phyloP scores from a whole-genome alignment of 176 grass and related monocot species.

The Panicum miliaceum region DNA sequence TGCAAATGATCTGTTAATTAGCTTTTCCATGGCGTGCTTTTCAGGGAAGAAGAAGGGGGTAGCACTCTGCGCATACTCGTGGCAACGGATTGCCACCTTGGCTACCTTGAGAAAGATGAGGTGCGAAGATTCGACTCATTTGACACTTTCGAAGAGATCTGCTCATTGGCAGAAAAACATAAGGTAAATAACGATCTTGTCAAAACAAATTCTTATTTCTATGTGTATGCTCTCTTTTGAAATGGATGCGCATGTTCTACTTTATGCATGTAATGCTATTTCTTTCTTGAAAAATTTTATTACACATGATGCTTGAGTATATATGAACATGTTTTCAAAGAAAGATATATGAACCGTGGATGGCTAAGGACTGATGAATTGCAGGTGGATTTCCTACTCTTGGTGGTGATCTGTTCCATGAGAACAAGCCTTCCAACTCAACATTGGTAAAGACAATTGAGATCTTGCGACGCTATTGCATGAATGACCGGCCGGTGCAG shows the following conservation, averaged over 20 bases:
- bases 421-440: conserved; percentile 81
- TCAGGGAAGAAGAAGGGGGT: not conserved
- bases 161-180: conserved; percentile 69
- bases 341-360: not conserved
- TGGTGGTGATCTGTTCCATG: conserved; percentile 82
- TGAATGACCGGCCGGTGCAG: conserved; percentile 61
- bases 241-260: conserved; percentile 8
- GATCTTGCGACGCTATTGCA: conserved; percentile 63
- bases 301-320: not conserved
- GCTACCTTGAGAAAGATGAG: conserved; percentile 94
- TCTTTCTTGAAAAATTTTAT: not conserved
- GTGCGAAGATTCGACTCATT: conserved; percentile 75
- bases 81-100: conserved; percentile 78
- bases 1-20: not conserved
- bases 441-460: conserved; percentile 77
- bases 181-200: conserved; percentile 45
- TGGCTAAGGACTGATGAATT: not conserved
- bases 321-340: too few relatives aligned
- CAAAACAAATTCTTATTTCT: not conserved
- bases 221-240: not conserved
- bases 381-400: conserved; percentile 89
- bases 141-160: conserved; percentile 82
- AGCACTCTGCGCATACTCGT: conserved; percentile 52
- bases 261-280: not conserved
- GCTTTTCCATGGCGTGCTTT: not conserved